These are phyloP conservation scores for Alternaria gansuensis DNA, from an alignment of 2,329 filamentous ascomycete genomes.

Conservation along the genomic window DNA sequence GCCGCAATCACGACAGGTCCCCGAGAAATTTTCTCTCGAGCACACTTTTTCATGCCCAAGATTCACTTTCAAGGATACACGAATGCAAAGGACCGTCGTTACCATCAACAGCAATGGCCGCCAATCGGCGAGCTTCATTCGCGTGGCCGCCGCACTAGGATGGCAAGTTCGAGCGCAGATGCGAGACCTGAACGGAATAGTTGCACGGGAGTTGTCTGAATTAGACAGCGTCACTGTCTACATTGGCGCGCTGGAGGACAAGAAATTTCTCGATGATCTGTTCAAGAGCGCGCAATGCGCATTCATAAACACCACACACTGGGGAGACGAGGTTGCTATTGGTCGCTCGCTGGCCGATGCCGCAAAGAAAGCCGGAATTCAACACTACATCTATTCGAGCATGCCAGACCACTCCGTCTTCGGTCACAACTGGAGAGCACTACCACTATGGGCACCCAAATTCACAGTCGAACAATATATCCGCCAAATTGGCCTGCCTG, in stretches of 20 bases:
- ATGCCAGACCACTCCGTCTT: constrained; percentile 94
- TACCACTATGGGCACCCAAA: constrained; percentile 92
- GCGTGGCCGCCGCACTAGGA: constrained; percentile 90
- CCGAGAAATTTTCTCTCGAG: constrained; percentile 2
- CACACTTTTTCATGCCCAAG: constrained; percentile 2
- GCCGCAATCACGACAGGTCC: constrained; percentile 6
- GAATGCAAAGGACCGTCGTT: constrained; percentile 73
- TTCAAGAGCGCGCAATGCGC: constrained; percentile 87
- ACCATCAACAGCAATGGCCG: constrained; percentile 96
- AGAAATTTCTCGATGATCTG: constrained; percentile 77
- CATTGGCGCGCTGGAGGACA: constrained; percentile 73
- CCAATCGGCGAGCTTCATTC: constrained; percentile 93
- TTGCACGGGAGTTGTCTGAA: constrained; percentile 83
- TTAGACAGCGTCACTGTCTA: constrained; percentile 82
- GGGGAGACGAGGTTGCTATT: constrained; percentile 91
- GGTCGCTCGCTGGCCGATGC: constrained; percentile 89
- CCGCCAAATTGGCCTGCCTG: constrained; percentile 79
- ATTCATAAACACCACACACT: constrained; percentile 98
- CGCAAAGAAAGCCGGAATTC: constrained; percentile 81
- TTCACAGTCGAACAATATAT: constrained; percentile 93
- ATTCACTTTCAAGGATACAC: constrained; percentile 25
- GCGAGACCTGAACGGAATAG: constrained; percentile 83
- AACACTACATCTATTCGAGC: constrained; percentile 95
- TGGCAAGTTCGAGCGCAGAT: constrained; percentile 94
- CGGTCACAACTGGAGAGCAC: constrained; percentile 76